A percentile compares a stretch with the other conserved stretches of the same genome.
Conservation (phyloP, 257 asterid genomes). For the Solanum ossicruentum region DNA sequence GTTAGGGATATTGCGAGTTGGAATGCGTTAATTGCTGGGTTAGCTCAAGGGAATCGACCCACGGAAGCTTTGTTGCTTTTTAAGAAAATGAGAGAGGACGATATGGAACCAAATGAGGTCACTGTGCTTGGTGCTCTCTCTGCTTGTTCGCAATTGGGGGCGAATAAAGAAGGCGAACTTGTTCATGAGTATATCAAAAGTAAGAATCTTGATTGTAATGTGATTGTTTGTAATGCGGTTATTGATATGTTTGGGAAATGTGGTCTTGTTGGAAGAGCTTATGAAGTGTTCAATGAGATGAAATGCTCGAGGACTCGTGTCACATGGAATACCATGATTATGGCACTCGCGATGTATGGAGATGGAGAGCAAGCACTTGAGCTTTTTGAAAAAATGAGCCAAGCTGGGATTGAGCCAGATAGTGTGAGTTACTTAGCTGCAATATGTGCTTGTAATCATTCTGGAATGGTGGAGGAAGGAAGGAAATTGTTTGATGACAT, state of each 20-base stretch:
- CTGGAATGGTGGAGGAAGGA: slow-evolving; percentile 93
- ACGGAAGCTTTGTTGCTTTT: slow-evolving; percentile 55
- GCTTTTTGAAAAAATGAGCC: slow-evolving; percentile 27
- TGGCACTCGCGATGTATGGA: slow-evolving; percentile 82
- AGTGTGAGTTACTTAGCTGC: slow-evolving; percentile 59
- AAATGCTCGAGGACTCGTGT: slow-evolving; percentile 31
- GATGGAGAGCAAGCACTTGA: slow-evolving; percentile 61
- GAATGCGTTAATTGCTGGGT: slow-evolving; percentile 82
- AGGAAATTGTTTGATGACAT: slow-evolving; percentile 46
- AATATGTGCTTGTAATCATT: slow-evolving; percentile 81
- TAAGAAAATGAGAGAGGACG: slow-evolving; percentile 30
- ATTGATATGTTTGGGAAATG: slow-evolving; percentile 86
- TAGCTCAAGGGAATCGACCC: slow-evolving; percentile 81
- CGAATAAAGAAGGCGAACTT: slow-evolving; percentile 39
- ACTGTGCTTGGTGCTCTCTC: slow-evolving; percentile 81
- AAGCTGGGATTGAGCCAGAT: slow-evolving; percentile 31
- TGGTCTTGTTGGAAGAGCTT: slow-evolving; percentile 62
- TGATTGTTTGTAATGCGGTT: slow-evolving; percentile 72
- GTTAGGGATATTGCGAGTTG: slow-evolving; percentile 66
- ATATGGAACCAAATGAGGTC: slow-evolving; percentile 52
- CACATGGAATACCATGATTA: slow-evolving; percentile 93
- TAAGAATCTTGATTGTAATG: slow-evolving; percentile 32
- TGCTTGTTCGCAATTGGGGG: slow-evolving; percentile 88
- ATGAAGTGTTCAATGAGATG: slow-evolving; percentile 40
- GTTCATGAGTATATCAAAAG: slow-evolving; percentile 29